A percentile compares a stretch with the other conserved stretches of the same genome.
Evolutionary conservation across 2,329 filamentous ascomycete genomes (phyloP).

Genomic region (Hymenoscyphus scutula): DNA sequence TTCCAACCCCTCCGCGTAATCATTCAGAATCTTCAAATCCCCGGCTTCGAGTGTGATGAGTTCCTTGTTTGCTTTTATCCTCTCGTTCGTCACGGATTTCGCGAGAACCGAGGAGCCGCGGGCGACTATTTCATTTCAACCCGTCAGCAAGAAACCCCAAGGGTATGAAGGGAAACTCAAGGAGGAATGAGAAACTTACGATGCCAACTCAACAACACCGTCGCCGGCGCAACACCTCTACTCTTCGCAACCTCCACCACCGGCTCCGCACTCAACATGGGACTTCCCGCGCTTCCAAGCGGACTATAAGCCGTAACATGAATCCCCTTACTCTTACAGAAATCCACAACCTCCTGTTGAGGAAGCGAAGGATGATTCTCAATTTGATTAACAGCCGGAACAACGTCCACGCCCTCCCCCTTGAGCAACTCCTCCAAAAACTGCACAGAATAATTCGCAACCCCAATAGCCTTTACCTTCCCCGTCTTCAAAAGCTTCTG

Average conservation of each 20-base stretch:
- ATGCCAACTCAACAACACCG: slow-evolving; percentile 70
- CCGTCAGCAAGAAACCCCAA: too few relatives aligned
- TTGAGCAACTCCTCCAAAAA: slow-evolving; percentile 34
- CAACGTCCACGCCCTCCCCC: slow-evolving; percentile 30
- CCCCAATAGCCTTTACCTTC: slow-evolving; percentile 49
- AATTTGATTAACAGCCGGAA: slow-evolving; percentile 56
- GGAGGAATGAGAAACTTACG: slow-evolving; percentile 45
- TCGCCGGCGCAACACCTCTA: slow-evolving; percentile 57
- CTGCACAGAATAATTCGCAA: slow-evolving; percentile 35
- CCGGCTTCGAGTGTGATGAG: slow-evolving; percentile 62
- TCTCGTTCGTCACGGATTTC: slow-evolving; percentile 66
- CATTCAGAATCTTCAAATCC: slow-evolving; percentile 58
- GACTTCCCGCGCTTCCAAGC: slow-evolving; percentile 38
- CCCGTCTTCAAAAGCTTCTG: slow-evolving; percentile 60
- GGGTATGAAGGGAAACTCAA: too few relatives aligned
- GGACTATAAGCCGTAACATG: slow-evolving; percentile 49
- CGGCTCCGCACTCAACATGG: slow-evolving; percentile 57
- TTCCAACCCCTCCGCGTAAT: slow-evolving; percentile 51
- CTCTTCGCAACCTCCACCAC: slow-evolving; percentile 63
- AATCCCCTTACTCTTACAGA: slow-evolving; percentile 47
- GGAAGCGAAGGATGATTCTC: slow-evolving; percentile 57
- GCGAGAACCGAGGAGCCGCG: slow-evolving; percentile 69
- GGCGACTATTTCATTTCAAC: slow-evolving; percentile 48
- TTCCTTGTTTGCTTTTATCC: slow-evolving; percentile 69
- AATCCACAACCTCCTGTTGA: slow-evolving; percentile 48